phyloP scores from a whole-genome alignment of 2,329 filamentous ascomycete genomes.

The Fusarium sp. region DNA sequence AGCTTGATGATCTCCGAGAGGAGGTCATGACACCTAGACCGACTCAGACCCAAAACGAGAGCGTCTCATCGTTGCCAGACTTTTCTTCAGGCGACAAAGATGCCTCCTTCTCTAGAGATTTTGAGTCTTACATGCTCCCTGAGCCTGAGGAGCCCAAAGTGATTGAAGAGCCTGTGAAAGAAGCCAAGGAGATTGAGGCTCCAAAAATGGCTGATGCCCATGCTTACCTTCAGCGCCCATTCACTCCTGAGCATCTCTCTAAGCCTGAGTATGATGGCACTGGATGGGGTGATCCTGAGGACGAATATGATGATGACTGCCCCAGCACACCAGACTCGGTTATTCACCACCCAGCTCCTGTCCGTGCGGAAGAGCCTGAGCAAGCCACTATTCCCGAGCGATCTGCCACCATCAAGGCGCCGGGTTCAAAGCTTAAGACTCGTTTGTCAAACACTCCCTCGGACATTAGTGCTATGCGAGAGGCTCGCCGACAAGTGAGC shows the following conservation, averaged over 20 bases:
- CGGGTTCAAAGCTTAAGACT: slow-evolving; percentile 87
- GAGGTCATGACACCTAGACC: slow-evolving; percentile 61
- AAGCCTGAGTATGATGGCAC: slow-evolving; percentile 72
- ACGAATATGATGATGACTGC: slow-evolving; percentile 62
- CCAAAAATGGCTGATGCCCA: slow-evolving; percentile 50
- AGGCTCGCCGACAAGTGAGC: slow-evolving; percentile 85
- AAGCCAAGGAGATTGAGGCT: slow-evolving; percentile 34
- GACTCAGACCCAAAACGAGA: slow-evolving; percentile 36
- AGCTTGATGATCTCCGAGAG: slow-evolving; percentile 51
- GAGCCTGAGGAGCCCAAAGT: slow-evolving; percentile 48
- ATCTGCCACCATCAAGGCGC: slow-evolving; percentile 87
- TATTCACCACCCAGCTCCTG: slow-evolving; percentile 76
- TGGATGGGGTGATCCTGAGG: slow-evolving; percentile 65
- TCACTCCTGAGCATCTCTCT: slow-evolving; percentile 62
- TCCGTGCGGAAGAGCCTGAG: slow-evolving; percentile 50
- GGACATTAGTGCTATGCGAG: slow-evolving; percentile 85
- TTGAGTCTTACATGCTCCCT: slow-evolving; percentile 59
- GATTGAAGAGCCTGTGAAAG: slow-evolving; percentile 40
- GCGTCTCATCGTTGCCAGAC: slow-evolving; percentile 49
- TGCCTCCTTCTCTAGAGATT: slow-evolving; percentile 53
- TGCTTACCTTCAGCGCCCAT: slow-evolving; percentile 53
- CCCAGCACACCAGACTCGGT: slow-evolving; percentile 88
- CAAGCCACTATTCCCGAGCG: slow-evolving; percentile 77
- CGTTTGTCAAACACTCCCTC: slow-evolving; percentile 87
- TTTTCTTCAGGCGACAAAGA: slow-evolving; percentile 48